Evolutionary conservation across 768 basidiomycete genomes (phyloP).

Genomic region (Clathrus columnatus): DNA sequence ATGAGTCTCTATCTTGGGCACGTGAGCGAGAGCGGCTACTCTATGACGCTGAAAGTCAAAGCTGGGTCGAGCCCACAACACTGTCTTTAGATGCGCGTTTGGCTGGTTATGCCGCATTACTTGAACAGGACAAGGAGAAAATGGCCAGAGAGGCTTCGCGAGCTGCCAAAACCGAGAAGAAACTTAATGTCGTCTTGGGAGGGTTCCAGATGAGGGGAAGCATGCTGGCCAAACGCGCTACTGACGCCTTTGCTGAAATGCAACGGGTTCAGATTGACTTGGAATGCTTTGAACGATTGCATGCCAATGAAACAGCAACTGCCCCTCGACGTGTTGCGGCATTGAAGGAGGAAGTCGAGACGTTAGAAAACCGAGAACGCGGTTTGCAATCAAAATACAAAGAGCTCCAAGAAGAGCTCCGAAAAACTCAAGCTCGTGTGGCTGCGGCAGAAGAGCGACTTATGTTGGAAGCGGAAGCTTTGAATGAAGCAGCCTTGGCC

Average conservation of each 20-base stretch:
- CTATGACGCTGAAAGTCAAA: constrained; percentile 45
- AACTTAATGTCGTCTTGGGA: constrained; percentile 76
- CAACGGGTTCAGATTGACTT: constrained; percentile 59
- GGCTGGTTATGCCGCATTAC: constrained; percentile 51
- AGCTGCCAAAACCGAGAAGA: constrained; percentile 84
- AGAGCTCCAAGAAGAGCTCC: constrained; percentile 68
- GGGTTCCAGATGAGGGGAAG: constrained; percentile 78
- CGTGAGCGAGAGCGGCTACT: constrained; percentile 49
- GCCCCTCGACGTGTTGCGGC: constrained; percentile 70
- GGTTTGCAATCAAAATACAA: constrained; percentile 74
- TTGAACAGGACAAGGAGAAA: constrained; percentile 53
- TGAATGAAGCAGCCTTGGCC: constrained; percentile 69
- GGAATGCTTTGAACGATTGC: constrained; percentile 71
- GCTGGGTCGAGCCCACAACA: constrained; percentile 58
- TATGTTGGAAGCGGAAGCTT: constrained; percentile 74
- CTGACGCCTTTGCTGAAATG: constrained; percentile 62
- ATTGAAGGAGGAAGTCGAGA: constrained; percentile 84
- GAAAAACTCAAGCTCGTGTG: constrained; percentile 50
- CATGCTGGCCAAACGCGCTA: constrained; percentile 53
- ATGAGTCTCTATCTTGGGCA: constrained; percentile 67
- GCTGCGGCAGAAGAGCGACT: constrained; percentile 72
- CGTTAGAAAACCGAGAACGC: constrained; percentile 66
- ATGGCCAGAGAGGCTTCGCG: constrained; percentile 79
- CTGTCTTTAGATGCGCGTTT: constrained; percentile 54
- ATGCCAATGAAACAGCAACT: constrained; percentile 59